Base-by-base conservation (phyloP, 2,329 filamentous ascomycete genomes). In the Gnomoniopsis smithogilvyi region DNA sequence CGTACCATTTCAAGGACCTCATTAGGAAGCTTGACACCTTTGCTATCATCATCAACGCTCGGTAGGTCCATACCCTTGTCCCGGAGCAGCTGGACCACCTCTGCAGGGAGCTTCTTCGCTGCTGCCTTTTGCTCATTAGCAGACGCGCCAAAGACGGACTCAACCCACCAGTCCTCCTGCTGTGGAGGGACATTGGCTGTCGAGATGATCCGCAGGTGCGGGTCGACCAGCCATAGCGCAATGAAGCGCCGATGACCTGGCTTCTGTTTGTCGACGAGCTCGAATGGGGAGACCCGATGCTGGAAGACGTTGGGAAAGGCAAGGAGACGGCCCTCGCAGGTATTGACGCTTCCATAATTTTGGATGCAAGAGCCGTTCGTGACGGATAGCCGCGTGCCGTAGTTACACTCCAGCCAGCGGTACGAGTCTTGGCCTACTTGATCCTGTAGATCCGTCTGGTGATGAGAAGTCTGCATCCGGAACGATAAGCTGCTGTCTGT, bases 221-320 rank as follows among this genome's bases (percentile, higher is more conserved):
- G 86, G 65, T 88, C 83, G 2, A 89, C 79, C 2, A 88, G 76
- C 66, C 82, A 88, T 11, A 88, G 71, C 0, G 81, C 82, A 3
- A 88, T 70, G 51, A 87, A 82, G 66, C 83, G 83, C 19, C 83
- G 76, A 64, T 87, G 81, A 2, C 86, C 85, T 0, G 81, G 76
- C 21, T 73, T 76, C 0, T 78, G 76, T 3, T 68, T 69, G 64
- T 89, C 84, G 0, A 63, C 69, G 0, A 88, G 76, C 7, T 68
- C 62, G 63, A 87, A 87, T 0, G 78, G 74, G 7, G 70, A 67
- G 1, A 85, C 81, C 2, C 72, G 71, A 64, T 86, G 81, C 64
- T 85, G 82, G 22, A 71, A 72, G 2, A 74, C 64, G 65, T 81
- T 87, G 1, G 84, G 82, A 65, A 86, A 87, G 38, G 79, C 76